phyloP scores from a whole-genome alignment of 192 early-diverging fungal genomes.

The Coemansia reversa region DNA sequence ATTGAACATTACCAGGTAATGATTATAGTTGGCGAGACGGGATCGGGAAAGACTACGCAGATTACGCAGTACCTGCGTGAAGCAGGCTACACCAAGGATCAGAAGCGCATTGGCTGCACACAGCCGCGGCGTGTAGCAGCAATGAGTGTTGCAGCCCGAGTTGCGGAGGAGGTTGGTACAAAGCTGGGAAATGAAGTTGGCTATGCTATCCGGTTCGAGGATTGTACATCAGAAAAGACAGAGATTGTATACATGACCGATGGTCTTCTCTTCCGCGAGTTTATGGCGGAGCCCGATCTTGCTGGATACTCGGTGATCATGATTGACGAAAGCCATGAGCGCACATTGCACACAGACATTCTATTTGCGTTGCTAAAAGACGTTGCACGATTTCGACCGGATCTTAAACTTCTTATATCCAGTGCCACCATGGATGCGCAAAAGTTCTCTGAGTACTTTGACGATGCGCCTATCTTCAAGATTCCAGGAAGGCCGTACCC shows the following conservation, averaged over 20 bases:
- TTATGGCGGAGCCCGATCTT: slow-evolving; percentile 94
- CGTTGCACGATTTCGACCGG: slow-evolving; percentile 88
- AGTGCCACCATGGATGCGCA: slow-evolving; percentile 98
- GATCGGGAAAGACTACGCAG: slow-evolving; percentile 99
- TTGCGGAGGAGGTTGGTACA: slow-evolving; percentile 95
- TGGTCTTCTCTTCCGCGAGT: slow-evolving; percentile 96
- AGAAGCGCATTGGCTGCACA: slow-evolving; percentile 91
- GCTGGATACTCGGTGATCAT: slow-evolving; percentile 88
- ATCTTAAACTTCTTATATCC: slow-evolving; percentile 91
- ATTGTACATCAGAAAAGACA: slow-evolving; percentile 94
- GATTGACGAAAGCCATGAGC: slow-evolving; percentile 98
- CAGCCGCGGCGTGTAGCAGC: slow-evolving; percentile 98
- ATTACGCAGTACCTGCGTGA: slow-evolving; percentile 96
- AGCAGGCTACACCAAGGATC: slow-evolving; percentile 87
- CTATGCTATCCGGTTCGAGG: slow-evolving; percentile 97
- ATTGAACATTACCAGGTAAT: slow-evolving; percentile 83
- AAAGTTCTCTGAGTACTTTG: slow-evolving; percentile 96
- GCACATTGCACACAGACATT: slow-evolving; percentile 94
- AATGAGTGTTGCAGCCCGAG: slow-evolving; percentile 96
- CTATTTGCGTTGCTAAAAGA: slow-evolving; percentile 97
- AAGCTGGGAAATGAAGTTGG: slow-evolving; percentile 92
- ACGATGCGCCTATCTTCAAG: slow-evolving; percentile 87
- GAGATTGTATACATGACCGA: slow-evolving; percentile 98
- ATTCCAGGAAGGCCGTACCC: slow-evolving; percentile 94
- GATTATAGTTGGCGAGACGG: slow-evolving; percentile 97